Base-by-base conservation (phyloP, 2,329 filamentous ascomycete species). In the Epicoccum nigrum region DNA sequence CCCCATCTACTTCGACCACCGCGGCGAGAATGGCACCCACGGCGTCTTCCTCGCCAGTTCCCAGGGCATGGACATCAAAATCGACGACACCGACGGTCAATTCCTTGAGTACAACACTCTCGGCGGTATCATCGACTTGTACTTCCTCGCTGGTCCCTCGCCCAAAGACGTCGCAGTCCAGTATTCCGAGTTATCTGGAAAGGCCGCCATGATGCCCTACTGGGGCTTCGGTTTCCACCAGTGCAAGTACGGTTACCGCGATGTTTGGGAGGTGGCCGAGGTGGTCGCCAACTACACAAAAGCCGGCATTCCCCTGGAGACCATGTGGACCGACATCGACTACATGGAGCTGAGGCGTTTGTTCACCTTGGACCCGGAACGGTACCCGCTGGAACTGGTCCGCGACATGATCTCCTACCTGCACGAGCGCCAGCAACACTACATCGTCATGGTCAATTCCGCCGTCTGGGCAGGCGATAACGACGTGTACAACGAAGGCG, bases 391-490 rank as follows among this genome's bases (percentile, higher is more conserved):
- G 11, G 58, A 78, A 1, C 77, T 80, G 65, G 81, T 90, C 73
- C 84, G 83, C 31, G 80, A 86, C 55, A 72, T 92, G 1, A 84
- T 88, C 16, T 77, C 82, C 37, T 82, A 87, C 31, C 78, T 93
- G 0, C 88, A 91, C 61, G 72, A 73, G 2, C 80, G 85, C 54
- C 73, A 88, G 34, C 88, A 90, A 67, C 82, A 89, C 45, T 89
- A 89, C 58, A 81, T 90, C 34, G 76, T 92, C 45, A 94, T 93
- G 88, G 88, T 93, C 0, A 89, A 93, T 62, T 86, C 87, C 0
- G 85, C 86, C 12, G 77, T 84, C 2, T 78, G 76, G n/a, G 56
- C 60, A 2, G 58, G 59, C 21, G 59, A 67, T 39, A 85, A 84
- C 58, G 63, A 68, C 4, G 76, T 83, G 0, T 91, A 84, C 70